Conservation (phyloP, 306 rosid genomes). For the Sphenostylis stenocarpa region DNA sequence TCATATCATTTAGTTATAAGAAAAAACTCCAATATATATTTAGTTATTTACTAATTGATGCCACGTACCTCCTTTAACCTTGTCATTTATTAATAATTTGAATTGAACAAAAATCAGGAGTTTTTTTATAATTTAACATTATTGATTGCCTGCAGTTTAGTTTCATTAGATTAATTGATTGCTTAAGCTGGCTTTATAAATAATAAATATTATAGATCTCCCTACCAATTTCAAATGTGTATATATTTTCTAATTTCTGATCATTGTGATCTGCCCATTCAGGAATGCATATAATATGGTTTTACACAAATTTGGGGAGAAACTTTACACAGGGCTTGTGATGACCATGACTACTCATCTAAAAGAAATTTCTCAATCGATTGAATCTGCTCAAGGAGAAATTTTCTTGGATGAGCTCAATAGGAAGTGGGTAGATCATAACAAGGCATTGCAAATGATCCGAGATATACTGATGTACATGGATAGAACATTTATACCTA, state of each 20-base stretch:
- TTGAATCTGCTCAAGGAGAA: constrained; percentile 62
- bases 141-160: neutral
- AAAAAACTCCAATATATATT: neutral
- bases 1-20: neutral
- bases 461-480: constrained; percentile 65
- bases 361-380: constrained; percentile 42
- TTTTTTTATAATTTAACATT: neutral
- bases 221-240: neutral
- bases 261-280: constrained; percentile 20
- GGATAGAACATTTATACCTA: constrained; percentile 60
- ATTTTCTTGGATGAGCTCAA: constrained; percentile 56
- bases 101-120: neutral
- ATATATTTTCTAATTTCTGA: constrained; percentile 24
- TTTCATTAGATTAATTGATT: constrained; percentile 4
- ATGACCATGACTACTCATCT: constrained; percentile 51
- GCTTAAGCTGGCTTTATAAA: neutral
- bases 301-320: constrained; percentile 58
- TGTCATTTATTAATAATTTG: neutral
- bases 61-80: neutral
- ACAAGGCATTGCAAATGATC: constrained; percentile 63
- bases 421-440: constrained; percentile 62
- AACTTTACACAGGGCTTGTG: constrained; percentile 58
- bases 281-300: constrained; percentile 69
- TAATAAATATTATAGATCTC: neutral
- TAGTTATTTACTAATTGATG: neutral